phyloP scores from a whole-genome alignment of 2,329 filamentous ascomycete species.

The Ascochyta lentis region DNA sequence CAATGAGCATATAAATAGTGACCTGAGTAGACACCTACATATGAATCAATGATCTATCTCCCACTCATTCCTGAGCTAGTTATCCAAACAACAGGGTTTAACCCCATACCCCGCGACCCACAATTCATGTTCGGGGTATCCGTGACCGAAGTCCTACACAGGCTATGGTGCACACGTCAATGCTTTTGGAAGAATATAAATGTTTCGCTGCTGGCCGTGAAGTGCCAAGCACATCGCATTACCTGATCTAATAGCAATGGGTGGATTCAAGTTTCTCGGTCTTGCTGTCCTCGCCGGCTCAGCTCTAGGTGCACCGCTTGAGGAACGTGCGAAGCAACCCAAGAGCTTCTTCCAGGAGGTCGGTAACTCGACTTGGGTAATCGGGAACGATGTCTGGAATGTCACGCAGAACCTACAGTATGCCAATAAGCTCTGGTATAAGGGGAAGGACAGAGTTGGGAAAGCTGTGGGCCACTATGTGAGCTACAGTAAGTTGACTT shows the following conservation, averaged over 20 bases:
- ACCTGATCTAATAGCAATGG: conserved; percentile 17
- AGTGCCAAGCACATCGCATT: conserved; percentile 4
- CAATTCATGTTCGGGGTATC: conserved; percentile 25
- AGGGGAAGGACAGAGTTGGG: conserved; percentile 52
- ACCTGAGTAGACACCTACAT: no score
- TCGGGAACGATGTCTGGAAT: conserved; percentile 54
- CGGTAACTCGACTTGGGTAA: conserved; percentile 44
- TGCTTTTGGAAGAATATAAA: conserved; percentile 8
- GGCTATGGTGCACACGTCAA: not conserved
- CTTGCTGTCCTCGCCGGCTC: conserved; percentile 23
- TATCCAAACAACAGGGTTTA: no score
- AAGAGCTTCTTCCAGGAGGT: conserved; percentile 45
- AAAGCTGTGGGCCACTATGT: conserved; percentile 54
- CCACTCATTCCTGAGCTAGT: no score
- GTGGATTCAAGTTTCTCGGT: conserved; percentile 23
- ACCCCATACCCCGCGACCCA: conserved; percentile 18
- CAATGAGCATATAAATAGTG: no score
- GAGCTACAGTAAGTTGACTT: conserved; percentile 50
- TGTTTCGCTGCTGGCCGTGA: conserved; percentile 3
- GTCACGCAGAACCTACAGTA: conserved; percentile 49
- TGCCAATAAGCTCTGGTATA: conserved; percentile 52
- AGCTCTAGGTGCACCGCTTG: conserved; percentile 24
- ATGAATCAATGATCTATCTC: no score
- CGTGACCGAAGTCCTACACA: conserved; percentile 20
- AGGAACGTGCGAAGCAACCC: conserved; percentile 29